These are phyloP conservation scores for Xylaria bambusicola DNA, from an alignment of 495 filamentous ascomycete genomes.

Conservation along the genomic window DNA sequence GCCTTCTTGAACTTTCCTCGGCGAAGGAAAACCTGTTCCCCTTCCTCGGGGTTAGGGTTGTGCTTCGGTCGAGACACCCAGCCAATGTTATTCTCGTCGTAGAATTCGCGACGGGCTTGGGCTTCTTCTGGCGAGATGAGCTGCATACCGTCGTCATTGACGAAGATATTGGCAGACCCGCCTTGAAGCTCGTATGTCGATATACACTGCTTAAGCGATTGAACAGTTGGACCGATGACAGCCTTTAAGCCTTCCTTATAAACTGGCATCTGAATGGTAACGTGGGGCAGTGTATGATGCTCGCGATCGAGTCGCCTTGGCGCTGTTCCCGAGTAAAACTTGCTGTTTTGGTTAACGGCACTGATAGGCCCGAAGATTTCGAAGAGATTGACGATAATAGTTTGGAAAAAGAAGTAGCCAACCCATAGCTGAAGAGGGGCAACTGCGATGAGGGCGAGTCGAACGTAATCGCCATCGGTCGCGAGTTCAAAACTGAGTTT, in stretches of 20 bases:
- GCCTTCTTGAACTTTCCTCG: slow-evolving; percentile 74
- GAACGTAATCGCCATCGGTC: slow-evolving; percentile 51
- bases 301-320: slow-evolving; percentile 53
- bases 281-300: slow-evolving; percentile 55
- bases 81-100: slow-evolving; percentile 63
- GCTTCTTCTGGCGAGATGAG: slow-evolving; percentile 58
- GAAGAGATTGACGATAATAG: slow-evolving; percentile 55
- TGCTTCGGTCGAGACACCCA: slow-evolving; percentile 64
- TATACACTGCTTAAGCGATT: slow-evolving; percentile 64
- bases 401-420: slow-evolving; percentile 65
- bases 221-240: slow-evolving; percentile 65
- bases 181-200: slow-evolving; percentile 70
- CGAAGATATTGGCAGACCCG: slow-evolving; percentile 69
- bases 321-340: slow-evolving; percentile 59
- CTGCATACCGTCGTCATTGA: slow-evolving; percentile 73
- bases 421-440: slow-evolving; percentile 58
- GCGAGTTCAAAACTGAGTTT: slow-evolving; percentile 53
- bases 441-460: slow-evolving; percentile 50
- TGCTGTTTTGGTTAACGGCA: slow-evolving; percentile 58
- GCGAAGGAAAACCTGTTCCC: slow-evolving; percentile 51
- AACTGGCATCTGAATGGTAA: slow-evolving; percentile 75
- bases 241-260: slow-evolving; percentile 70
- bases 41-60: slow-evolving; percentile 48
- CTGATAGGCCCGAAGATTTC: slow-evolving; percentile 63
- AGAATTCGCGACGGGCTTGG: slow-evolving; percentile 61